These are phyloP conservation scores for Phytophthora europaea DNA, from an alignment of 352 stramenopile species.

Conservation along the genomic window DNA sequence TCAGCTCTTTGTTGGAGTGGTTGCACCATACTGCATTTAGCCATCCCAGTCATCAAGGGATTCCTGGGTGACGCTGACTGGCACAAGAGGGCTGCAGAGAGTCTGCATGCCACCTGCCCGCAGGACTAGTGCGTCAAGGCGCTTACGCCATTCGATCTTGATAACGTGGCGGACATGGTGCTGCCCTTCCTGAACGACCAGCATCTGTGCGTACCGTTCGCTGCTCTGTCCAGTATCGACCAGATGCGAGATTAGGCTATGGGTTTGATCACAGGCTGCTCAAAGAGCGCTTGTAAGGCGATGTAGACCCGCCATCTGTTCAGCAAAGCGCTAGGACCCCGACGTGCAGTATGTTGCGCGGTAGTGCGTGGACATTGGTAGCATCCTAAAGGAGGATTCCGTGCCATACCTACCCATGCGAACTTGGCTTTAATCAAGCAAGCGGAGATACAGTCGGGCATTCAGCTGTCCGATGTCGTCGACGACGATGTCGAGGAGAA, in stretches of 20 bases:
- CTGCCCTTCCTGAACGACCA: slow-evolving; percentile 75
- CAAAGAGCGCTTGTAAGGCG: too few species aligned
- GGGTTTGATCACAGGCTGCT: too few species aligned
- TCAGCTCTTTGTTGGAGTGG: slow-evolving; percentile 80
- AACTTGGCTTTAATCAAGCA: slow-evolving; percentile 84
- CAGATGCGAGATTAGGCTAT: slow-evolving; percentile 86
- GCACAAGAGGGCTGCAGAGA: slow-evolving; percentile 81
- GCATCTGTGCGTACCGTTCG: slow-evolving; percentile 85
- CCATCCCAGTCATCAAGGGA: slow-evolving; percentile 78
- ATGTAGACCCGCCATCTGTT: too few species aligned
- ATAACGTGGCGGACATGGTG: slow-evolving; percentile 79
- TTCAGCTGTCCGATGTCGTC: slow-evolving; percentile 78
- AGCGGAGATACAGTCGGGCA: slow-evolving; percentile 82
- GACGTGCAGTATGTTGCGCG: slow-evolving; percentile 91
- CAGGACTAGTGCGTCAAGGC: slow-evolving; percentile 81
- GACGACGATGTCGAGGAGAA: slow-evolving; percentile 69
- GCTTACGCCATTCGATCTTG: slow-evolving; percentile 80
- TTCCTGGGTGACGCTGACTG: slow-evolving; percentile 75
- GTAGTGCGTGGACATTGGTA: slow-evolving; percentile 88
- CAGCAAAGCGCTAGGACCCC: slow-evolving; percentile 70
- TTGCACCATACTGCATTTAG: slow-evolving; percentile 75
- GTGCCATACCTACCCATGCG: slow-evolving; percentile 88
- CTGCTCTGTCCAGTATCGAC: slow-evolving; percentile 83
- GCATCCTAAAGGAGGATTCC: slow-evolving; percentile 89
- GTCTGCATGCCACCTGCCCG: slow-evolving; percentile 81